A percentile compares a stretch with the other conserved stretches of the same genome.
Evolutionary conservation across 1,139 yeast genomes (phyloP).

Genomic region (Debaryomyces udenii): DNA sequence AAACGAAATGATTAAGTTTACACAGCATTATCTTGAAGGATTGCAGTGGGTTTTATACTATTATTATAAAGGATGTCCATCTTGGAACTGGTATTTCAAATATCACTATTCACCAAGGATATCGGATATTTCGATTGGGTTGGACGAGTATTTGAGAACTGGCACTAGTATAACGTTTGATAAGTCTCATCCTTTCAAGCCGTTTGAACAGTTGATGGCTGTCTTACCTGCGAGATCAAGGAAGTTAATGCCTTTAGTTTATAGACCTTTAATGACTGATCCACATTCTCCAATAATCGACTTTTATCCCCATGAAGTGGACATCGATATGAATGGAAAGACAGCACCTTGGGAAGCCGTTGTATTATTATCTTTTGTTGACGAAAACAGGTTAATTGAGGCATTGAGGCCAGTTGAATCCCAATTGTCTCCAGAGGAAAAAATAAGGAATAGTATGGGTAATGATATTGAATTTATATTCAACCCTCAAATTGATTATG

Average conservation of each 20-base stretch:
- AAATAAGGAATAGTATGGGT: constrained; percentile 74
- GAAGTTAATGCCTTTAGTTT: constrained; percentile 73
- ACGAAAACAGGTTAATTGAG: constrained; percentile 69
- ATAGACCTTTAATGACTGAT: constrained; percentile 87
- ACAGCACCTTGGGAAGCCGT: constrained; percentile 99
- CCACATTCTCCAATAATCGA: constrained; percentile 84
- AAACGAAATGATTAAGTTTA: constrained; percentile 58
- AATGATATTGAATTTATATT: constrained; percentile 63
- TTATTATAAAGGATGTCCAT: constrained; percentile 85
- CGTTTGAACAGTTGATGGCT: constrained; percentile 97
- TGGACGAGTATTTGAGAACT: constrained; percentile 50
- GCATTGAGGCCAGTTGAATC: constrained; percentile 70
- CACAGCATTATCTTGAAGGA: constrained; percentile 90
- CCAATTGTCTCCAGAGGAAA: constrained; percentile 69
- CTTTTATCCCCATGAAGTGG: constrained; percentile 89
- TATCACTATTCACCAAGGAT: constrained; percentile 94
- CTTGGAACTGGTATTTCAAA: constrained; percentile 93
- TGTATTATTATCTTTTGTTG: constrained; percentile 92
- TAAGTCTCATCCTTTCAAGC: constrained; percentile 78
- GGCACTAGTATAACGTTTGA: constrained; percentile 60
- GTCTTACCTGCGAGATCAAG: constrained; percentile 94
- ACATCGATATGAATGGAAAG: constrained; percentile 90
- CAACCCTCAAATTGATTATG: constrained; percentile 74
- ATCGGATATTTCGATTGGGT: constrained; percentile 77
- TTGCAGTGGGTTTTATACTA: constrained; percentile 93